These are phyloP conservation scores for Fomitopsis pulvina DNA, from an alignment of 768 basidiomycete genomes.

Conservation along the genomic window DNA sequence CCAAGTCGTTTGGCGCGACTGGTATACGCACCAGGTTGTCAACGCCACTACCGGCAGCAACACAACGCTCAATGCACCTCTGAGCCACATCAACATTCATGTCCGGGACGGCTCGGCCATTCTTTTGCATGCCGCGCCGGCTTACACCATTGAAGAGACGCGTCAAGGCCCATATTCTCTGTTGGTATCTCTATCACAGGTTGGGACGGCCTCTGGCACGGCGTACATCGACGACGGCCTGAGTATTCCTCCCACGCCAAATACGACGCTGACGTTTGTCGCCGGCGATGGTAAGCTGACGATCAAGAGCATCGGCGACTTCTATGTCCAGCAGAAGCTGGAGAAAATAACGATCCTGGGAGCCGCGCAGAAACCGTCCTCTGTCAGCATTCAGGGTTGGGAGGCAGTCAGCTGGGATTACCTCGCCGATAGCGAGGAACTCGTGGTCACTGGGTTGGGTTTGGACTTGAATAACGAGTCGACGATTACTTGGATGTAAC, in stretches of 20 bases:
- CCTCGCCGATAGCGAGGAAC: constrained; percentile 28
- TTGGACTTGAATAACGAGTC: constrained; percentile 37
- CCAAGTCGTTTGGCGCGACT: constrained; percentile 59
- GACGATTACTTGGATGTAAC: constrained; percentile 30
- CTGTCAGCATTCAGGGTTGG: constrained; percentile 41
- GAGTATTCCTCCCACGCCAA: constrained; percentile 48
- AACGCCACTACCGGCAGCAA: constrained; percentile 34
- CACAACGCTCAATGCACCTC: constrained; percentile 54
- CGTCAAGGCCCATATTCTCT: constrained; percentile 54
- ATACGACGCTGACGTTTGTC: constrained; percentile 40
- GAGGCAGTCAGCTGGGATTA: constrained; percentile 47
- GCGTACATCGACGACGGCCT: constrained; percentile 71
- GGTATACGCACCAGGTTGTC: constrained; percentile 60
- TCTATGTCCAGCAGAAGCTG: constrained; percentile 40
- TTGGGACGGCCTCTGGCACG: constrained; percentile 48
- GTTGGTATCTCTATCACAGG: constrained; percentile 46
- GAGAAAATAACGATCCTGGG: constrained; percentile 54
- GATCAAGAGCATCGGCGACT: constrained; percentile 34
- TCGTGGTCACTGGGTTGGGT: constrained; percentile 32
- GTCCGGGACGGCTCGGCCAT: constrained; percentile 62
- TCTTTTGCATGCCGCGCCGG: constrained; percentile 54
- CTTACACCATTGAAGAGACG: constrained; percentile 66
- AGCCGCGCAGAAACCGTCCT: constrained; percentile 27
- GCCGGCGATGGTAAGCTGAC: constrained; percentile 28
- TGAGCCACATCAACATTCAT: constrained; percentile 73